Conservation (phyloP, 306 rosid genomes). For the Oemleria cerasiformis region DNA sequence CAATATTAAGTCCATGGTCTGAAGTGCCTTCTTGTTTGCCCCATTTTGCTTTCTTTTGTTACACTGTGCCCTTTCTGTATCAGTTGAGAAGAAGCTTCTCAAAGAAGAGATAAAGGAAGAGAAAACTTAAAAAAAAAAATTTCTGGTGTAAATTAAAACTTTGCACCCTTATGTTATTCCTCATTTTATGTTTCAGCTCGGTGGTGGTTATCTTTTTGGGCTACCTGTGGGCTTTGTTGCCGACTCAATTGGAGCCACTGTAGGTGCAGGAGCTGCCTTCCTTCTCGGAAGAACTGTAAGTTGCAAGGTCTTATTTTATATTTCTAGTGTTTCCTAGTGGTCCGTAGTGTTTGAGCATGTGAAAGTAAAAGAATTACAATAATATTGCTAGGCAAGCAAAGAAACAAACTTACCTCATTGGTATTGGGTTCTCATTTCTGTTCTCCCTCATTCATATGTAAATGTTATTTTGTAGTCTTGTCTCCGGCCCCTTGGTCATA, state of each 20-base stretch:
- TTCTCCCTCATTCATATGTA: neutral
- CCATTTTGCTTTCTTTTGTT: neutral
- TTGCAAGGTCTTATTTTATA: slow-evolving; percentile 12
- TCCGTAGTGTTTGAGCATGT: neutral
- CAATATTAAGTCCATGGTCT: neutral
- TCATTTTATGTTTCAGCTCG: slow-evolving; percentile 54
- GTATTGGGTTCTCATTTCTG: neutral
- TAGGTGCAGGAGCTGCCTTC: slow-evolving; percentile 85
- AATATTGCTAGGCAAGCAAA: neutral
- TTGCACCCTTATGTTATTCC: slow-evolving; percentile 14
- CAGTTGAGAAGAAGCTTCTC: neutral
- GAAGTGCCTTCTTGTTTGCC: neutral
- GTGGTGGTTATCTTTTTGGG: slow-evolving; percentile 94
- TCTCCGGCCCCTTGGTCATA: neutral
- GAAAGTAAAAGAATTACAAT: neutral
- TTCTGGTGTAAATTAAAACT: neutral
- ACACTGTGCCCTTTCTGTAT: neutral
- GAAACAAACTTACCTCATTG: neutral
- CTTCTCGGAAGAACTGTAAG: slow-evolving; percentile 88
- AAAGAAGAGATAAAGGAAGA: neutral
- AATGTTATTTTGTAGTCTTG: neutral
- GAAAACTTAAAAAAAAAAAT: neutral
- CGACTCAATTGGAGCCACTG: slow-evolving; percentile 83
- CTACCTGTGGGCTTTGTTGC: slow-evolving; percentile 73
- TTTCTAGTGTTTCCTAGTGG: neutral